Conservation (phyloP, 345 rosid species). For the Excoecaria cochinchinensis region DNA sequence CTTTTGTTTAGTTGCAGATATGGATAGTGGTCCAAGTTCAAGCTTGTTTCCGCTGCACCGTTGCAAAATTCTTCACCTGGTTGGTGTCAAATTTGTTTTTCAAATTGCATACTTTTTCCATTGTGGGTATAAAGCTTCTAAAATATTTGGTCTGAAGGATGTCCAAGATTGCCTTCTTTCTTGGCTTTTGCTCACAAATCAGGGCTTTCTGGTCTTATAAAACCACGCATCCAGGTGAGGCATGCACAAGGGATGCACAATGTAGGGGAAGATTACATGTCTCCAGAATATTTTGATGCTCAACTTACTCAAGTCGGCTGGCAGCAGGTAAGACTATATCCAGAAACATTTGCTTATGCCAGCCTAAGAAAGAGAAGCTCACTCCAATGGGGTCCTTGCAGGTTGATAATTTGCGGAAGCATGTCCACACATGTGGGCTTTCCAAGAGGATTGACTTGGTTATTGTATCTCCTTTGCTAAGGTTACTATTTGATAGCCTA, state of each 20-base stretch:
- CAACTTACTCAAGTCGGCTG: slow-evolving; percentile 87
- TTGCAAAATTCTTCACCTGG: slow-evolving; percentile 92
- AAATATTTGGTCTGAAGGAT: slow-evolving; percentile 39
- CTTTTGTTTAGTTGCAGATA: slow-evolving; percentile 48
- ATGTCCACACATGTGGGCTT: slow-evolving; percentile 73
- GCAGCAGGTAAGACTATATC: slow-evolving; percentile 58
- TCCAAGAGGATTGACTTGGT: slow-evolving; percentile 79
- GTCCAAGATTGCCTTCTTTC: slow-evolving; percentile 47
- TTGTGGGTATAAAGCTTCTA: slow-evolving; percentile 43
- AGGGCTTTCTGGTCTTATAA: slow-evolving; percentile 48
- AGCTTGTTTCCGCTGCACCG: slow-evolving; percentile 89
- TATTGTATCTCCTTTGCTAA: slow-evolving; percentile 69
- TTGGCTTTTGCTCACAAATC: slow-evolving; percentile 48
- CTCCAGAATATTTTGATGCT: slow-evolving; percentile 87
- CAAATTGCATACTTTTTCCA: slow-evolving; percentile 17
- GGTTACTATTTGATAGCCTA: slow-evolving; percentile 39
- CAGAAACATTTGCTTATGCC: background rate
- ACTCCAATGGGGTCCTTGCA: slow-evolving; percentile 24
- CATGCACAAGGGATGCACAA: slow-evolving; percentile 98
- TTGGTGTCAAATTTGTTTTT: slow-evolving; percentile 48
- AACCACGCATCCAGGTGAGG: slow-evolving; percentile 79
- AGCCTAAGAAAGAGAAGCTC: background rate
- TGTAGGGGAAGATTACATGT: slow-evolving; percentile 89
- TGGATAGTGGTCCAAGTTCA: slow-evolving; percentile 63
- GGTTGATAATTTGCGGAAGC: slow-evolving; percentile 88